A percentile compares a stretch with the other conserved stretches of the same genome.
Conservation (phyloP, 495 filamentous ascomycete genomes). For the Parmelia sp. region DNA sequence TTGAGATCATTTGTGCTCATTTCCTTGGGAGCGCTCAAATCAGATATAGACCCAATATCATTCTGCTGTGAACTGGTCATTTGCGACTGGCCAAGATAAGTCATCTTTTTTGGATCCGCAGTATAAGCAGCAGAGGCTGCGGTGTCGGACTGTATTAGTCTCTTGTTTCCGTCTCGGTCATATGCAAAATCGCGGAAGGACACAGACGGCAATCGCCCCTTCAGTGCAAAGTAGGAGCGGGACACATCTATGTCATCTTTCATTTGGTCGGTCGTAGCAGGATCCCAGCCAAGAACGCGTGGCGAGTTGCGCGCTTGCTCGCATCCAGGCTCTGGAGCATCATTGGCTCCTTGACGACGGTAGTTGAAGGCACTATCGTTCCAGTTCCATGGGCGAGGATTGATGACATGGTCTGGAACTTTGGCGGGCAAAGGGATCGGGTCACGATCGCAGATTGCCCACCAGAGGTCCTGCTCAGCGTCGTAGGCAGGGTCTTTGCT, state of each 20-base stretch:
- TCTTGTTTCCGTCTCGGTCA: conserved; percentile 9
- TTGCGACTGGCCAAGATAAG: background rate
- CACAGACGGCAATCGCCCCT: conserved; percentile 13
- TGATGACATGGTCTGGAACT: conserved; percentile 23
- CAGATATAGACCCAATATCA: background rate
- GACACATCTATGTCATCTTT: conserved; percentile 18
- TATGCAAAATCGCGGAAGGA: conserved; percentile 13
- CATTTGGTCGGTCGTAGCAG: conserved; percentile 13
- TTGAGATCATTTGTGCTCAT: background rate
- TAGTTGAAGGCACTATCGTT: conserved; percentile 27
- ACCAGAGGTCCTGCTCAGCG: conserved; percentile 29
- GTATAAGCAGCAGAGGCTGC: background rate
- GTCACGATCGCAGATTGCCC: conserved; percentile 27
- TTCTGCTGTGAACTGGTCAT: background rate
- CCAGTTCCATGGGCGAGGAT: conserved; percentile 29
- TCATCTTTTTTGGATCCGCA: too few species aligned
- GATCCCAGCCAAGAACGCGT: conserved; percentile 15
- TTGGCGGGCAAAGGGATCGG: conserved; percentile 24
- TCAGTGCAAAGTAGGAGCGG: conserved; percentile 18
- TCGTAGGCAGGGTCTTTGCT: conserved; percentile 30
- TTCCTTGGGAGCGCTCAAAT: background rate
- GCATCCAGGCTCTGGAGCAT: conserved; percentile 3
- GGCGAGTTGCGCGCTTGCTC: conserved; percentile 14
- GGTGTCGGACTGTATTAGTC: conserved; percentile 10
- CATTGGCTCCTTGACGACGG: conserved; percentile 8